Evolutionary conservation across 139 green algal species (phyloP), one percentile per base, ranked within the genome.

Genomic region (Chlorella sp.): DNA sequence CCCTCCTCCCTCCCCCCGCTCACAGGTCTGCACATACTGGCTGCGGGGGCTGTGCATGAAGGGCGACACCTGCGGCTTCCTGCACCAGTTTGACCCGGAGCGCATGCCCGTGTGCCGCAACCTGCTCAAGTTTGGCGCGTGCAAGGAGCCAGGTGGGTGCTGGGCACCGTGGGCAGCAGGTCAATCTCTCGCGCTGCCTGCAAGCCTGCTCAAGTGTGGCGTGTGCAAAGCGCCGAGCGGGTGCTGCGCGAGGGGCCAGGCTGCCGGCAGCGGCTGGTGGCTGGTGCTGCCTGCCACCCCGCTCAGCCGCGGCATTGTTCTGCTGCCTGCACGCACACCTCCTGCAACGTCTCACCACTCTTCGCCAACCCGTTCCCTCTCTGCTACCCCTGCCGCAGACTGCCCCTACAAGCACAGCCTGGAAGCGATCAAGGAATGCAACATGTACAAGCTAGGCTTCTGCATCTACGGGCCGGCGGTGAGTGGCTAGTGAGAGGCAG

Each of bases 361-460:
- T 11, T 26, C 9, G 9, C 75, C 44, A 5, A 26, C 41, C n/a
- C 5, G 44, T 39, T 5, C 23, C 21, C 41, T 64, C n/a, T 20
- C 47, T n/a, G 18, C 23, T 23, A 32, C 25, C 39, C 70, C 70
- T 26, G 5, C 32, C 26, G 60, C 80, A 71, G 96, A 98, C 90
- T 99, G 96, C 88, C 92, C 93, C 18, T 99, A 95, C 93, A 99
- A 99, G 90, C 96, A 99, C 90, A 93, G 89, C 41, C 85, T 92
- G 36, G 97, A 98, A 11, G 96, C 98, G 38, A 94, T 99, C 63
- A 99, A 99, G 87, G 96, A 99, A 87, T 99, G 97, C 91, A 98
- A 99, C 91, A 99, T 99, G 97, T 99, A 98, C 92, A 96, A 95
- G 79, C 91, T 99, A 20, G 97, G 97, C 17, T 99, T 99, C 87